A percentile compares a stretch with the other conserved stretches of the same genome.
These are phyloP conservation scores for Suillus subluteus DNA, from an alignment of 768 basidiomycete species.

Conservation along the genomic window DNA sequence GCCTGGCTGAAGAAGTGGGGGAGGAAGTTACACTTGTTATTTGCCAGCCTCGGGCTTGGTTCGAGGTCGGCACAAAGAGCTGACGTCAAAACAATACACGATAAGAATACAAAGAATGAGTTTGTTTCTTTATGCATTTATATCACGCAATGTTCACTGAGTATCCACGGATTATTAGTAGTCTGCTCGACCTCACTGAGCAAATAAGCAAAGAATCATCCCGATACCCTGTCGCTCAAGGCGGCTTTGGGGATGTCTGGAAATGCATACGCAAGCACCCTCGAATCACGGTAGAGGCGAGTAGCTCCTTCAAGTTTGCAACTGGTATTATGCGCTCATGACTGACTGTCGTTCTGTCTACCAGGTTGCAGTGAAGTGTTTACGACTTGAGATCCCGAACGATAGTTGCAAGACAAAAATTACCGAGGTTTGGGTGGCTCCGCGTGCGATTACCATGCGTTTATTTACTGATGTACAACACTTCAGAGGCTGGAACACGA, in stretches of 20 bases:
- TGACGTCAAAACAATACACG: not conserved
- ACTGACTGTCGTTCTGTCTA: too few species aligned
- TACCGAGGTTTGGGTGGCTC: not conserved
- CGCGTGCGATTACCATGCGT: rapidly evolving
- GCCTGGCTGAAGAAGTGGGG: not conserved
- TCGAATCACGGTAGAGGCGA: not conserved
- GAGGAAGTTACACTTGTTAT: not conserved
- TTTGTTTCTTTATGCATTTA: not conserved
- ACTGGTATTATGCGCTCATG: conserved; percentile 15
- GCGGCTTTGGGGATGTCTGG: conserved; percentile 31
- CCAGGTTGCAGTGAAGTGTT: not conserved
- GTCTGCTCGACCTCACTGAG: not conserved
- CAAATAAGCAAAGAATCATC: conserved; percentile 3
- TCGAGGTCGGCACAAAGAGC: not conserved
- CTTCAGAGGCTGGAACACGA: conserved; percentile 35
- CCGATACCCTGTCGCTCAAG: conserved; percentile 8
- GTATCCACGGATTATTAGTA: not conserved
- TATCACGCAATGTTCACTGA: not conserved
- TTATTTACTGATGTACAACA: not conserved
- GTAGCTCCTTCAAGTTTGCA: not conserved
- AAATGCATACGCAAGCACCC: conserved; percentile 19
- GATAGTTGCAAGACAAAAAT: not conserved
- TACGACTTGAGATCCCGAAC: not conserved
- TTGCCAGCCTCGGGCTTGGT: not conserved
- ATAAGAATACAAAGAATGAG: not conserved